A percentile compares a stretch with the other conserved stretches of the same genome.
Evolutionary conservation across 371 early-diverging fungal genomes (phyloP).

Genomic region (Lichtheimia corymbifera): DNA sequence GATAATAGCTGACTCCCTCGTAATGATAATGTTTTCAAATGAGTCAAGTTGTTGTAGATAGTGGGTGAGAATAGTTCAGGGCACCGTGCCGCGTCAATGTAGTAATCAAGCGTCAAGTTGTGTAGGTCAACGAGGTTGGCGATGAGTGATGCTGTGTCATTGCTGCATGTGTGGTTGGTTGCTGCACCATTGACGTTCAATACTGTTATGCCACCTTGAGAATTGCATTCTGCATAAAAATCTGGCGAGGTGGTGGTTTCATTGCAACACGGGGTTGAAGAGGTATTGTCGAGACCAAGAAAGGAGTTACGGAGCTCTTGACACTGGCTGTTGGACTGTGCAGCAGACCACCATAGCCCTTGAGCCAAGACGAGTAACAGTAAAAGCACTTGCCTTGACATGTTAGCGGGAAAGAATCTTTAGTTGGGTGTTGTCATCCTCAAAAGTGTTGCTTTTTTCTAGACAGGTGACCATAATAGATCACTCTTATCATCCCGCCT

Average conservation of each 20-base stretch:
- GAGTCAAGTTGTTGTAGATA: conserved; percentile 4
- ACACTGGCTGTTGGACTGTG: too few species aligned
- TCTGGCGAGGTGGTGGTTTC: background rate
- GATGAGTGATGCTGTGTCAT: background rate
- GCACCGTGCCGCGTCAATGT: conserved; percentile 7
- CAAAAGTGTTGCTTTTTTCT: too few species aligned
- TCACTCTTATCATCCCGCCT: too few species aligned
- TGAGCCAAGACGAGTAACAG: too few species aligned
- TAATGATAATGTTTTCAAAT: background rate
- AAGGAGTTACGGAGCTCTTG: too few species aligned
- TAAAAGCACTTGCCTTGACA: too few species aligned
- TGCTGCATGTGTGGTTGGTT: background rate
- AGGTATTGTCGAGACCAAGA: too few species aligned
- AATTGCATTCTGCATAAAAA: conserved; percentile 3
- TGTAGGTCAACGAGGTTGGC: background rate
- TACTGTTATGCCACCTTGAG: background rate
- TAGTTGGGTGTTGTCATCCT: too few species aligned
- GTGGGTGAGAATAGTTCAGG: background rate
- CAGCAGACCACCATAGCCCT: too few species aligned
- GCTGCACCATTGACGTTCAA: background rate
- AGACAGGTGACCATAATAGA: too few species aligned
- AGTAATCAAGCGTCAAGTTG: conserved; percentile 9
- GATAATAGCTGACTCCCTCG: conserved; percentile 8
- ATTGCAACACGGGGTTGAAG: background rate
- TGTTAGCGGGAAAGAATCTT: too few species aligned